These are phyloP conservation scores for Mortierella sp. DNA, from an alignment of 371 early-diverging fungal species.

Conservation along the genomic window DNA sequence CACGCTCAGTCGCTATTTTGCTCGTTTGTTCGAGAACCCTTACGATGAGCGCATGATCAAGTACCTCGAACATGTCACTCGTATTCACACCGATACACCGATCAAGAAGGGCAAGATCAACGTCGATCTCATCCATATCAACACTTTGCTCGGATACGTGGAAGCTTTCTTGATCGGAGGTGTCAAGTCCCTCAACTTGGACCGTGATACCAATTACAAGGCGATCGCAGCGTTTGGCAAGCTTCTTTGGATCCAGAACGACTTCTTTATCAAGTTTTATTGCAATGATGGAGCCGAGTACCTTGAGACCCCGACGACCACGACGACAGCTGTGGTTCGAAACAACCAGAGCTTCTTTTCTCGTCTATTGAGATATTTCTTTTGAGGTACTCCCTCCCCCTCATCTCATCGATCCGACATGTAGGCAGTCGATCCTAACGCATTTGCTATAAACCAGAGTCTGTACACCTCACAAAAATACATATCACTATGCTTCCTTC, in stretches of 20 bases:
- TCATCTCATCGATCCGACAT: too few species aligned
- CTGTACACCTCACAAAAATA: too few species aligned
- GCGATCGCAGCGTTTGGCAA: conserved; percentile 83
- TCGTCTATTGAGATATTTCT: conserved; percentile 33
- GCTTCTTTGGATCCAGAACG: conserved; percentile 90
- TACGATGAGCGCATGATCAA: conserved; percentile 79
- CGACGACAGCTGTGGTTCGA: conserved; percentile 6
- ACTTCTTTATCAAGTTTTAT: conserved; percentile 85
- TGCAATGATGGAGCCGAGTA: conserved; percentile 63
- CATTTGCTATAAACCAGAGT: too few species aligned
- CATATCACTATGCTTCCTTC: too few species aligned
- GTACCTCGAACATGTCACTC: conserved; percentile 83
- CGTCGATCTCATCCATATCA: conserved; percentile 86
- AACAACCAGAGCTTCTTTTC: conserved; percentile 24
- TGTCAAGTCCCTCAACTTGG: conserved; percentile 67
- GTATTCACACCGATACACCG: conserved; percentile 78
- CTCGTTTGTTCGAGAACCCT: conserved; percentile 75
- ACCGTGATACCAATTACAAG: conserved; percentile 63
- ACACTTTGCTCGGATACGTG: conserved; percentile 81
- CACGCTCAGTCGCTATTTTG: conserved; percentile 77
- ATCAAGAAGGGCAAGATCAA: conserved; percentile 77
- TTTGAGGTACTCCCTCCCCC: too few species aligned
- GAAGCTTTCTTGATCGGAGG: conserved; percentile 72
- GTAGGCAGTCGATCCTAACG: too few species aligned
- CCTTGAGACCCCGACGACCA: not conserved